Conservation (phyloP, 495 filamentous ascomycete genomes). For the Sordaria brevicollis region DNA sequence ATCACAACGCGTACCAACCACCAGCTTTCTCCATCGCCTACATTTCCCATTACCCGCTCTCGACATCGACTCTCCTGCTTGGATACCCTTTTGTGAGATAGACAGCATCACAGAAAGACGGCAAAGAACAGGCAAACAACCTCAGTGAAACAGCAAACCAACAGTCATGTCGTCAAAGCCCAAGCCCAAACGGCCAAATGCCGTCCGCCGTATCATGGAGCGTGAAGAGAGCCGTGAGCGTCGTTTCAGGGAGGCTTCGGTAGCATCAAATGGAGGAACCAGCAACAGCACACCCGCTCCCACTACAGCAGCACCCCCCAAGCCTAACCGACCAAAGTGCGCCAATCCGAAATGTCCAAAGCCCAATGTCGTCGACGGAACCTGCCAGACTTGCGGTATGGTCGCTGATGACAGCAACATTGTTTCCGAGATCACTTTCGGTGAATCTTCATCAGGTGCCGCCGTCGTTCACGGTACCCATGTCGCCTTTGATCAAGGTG, state of each 20-base stretch:
- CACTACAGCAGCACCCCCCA: background rate
- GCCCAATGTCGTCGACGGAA: conserved; percentile 39
- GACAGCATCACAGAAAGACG: background rate
- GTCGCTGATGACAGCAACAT: conserved; percentile 76
- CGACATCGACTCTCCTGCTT: background rate
- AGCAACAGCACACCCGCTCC: background rate
- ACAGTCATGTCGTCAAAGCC: conserved; percentile 8
- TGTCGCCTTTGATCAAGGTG: conserved; percentile 67
- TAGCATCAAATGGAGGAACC: background rate
- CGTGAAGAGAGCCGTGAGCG: conserved; percentile 16
- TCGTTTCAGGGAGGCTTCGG: conserved; percentile 15
- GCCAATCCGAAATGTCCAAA: conserved; percentile 26
- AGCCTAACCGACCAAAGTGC: conserved; percentile 5
- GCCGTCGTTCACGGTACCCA: conserved; percentile 85
- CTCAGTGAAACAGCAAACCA: background rate
- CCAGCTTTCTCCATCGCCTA: background rate
- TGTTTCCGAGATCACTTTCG: conserved; percentile 82
- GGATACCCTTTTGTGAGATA: background rate
- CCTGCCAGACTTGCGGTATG: conserved; percentile 75
- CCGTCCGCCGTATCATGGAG: conserved; percentile 21
- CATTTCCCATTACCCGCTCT: background rate
- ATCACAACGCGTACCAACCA: background rate
- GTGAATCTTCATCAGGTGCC: conserved; percentile 70
- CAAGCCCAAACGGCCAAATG: conserved; percentile 17
- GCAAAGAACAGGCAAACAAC: background rate